Evolutionary conservation across 495 filamentous ascomycete genomes (phyloP).

Genomic region (Extremus antarcticus): DNA sequence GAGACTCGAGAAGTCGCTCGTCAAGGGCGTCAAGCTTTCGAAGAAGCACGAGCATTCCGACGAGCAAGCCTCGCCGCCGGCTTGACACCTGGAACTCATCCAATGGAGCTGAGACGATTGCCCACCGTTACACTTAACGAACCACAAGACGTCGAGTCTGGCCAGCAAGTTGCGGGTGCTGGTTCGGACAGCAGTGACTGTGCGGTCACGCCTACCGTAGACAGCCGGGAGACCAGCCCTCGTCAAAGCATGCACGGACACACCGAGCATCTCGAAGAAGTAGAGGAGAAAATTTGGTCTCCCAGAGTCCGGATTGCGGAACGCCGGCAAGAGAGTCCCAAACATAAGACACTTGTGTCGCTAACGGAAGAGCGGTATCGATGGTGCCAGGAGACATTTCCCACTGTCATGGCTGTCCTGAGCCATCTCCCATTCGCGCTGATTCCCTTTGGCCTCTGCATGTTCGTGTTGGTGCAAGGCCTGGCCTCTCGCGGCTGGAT

Average conservation of each 20-base stretch:
- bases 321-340: not conserved
- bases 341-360: not conserved
- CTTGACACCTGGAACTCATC: not conserved
- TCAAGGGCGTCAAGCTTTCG: conserved; percentile 42
- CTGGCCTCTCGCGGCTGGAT: conserved; percentile 60
- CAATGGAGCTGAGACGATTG: not conserved
- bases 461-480: conserved; percentile 59
- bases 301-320: not conserved
- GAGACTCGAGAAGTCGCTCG: conserved; percentile 51
- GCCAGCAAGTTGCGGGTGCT: not conserved
- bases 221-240: not conserved
- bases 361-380: not conserved
- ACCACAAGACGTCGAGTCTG: not conserved
- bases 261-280: too few relatives aligned
- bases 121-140: not conserved
- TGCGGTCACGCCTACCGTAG: not conserved
- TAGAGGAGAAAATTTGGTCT: too few relatives aligned
- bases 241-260: too few relatives aligned
- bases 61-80: not conserved
- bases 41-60: conserved; percentile 35
- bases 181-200: not conserved
- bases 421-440: conserved; percentile 50
- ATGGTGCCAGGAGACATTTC: conserved; percentile 56
- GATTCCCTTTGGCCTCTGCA: conserved; percentile 53
- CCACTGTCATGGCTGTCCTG: conserved; percentile 49